Conservation (phyloP, 78 protist genomes). For the Monocercomonoides exilis region DNA sequence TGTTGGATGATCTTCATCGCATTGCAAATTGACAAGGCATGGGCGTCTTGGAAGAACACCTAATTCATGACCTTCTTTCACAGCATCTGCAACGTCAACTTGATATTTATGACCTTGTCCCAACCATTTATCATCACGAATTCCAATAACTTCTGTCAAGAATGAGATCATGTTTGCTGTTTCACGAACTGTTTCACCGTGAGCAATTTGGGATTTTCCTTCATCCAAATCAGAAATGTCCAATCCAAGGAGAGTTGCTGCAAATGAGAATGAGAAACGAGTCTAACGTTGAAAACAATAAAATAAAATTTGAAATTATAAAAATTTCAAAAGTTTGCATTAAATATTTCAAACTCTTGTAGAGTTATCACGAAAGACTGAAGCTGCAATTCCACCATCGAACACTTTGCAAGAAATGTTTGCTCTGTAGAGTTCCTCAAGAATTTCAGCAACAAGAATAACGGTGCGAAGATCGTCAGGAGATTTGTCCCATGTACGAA, state of each 20-base stretch:
- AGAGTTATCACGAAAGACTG: constrained; percentile 37
- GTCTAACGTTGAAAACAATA: constrained; percentile 7
- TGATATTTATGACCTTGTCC: constrained; percentile 24
- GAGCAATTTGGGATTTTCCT: constrained; percentile 40
- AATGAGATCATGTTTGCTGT: constrained; percentile 49
- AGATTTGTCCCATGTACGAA: constrained; percentile 47
- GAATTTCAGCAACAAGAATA: background rate
- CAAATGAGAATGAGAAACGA: constrained; percentile 31
- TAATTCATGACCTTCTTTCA: constrained; percentile 18
- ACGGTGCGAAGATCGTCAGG: constrained; percentile 21
- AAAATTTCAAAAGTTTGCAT: background rate
- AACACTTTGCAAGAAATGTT: constrained; percentile 26
- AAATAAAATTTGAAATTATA: background rate
- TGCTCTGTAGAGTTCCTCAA: constrained; percentile 12
- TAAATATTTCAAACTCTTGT: constrained; percentile 9
- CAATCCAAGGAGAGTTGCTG: constrained; percentile 37
- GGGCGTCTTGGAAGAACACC: constrained; percentile 44
- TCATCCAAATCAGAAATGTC: constrained; percentile 26
- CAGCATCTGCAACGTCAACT: constrained; percentile 23
- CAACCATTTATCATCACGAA: constrained; percentile 42
- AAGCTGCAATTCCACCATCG: constrained; percentile 25
- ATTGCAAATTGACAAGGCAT: constrained; percentile 31
- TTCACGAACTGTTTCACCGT: constrained; percentile 50
- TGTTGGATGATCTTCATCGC: constrained; percentile 50
- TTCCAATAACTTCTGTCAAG: constrained; percentile 34